Evolutionary conservation across 352 stramenopile genomes (phyloP), one percentile per base, ranked within the genome.

Genomic region (Globisporangium lucens): DNA sequence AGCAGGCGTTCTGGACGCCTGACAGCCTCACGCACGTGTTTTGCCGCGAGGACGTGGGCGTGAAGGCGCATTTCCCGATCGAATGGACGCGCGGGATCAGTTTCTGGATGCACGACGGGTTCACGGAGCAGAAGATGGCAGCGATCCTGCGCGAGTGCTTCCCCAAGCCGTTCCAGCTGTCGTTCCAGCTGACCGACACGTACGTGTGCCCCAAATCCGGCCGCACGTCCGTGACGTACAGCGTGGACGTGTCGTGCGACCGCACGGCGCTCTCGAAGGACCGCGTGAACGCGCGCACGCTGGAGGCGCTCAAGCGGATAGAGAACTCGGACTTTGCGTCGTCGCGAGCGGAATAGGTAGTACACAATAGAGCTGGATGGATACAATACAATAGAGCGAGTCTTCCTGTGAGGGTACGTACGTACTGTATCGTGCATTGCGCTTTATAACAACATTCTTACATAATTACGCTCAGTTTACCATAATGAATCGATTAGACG

Each of bases 11-110:
- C 67, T 91, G 85, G 77, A 92, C 80, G 13, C 69, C 72, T 2
- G 78, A 82, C 51, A 85, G 82, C 52, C 72, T 94, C 52, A 78
- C 83, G 20, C 85, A 94, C 56, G 83, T 94, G 13, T 94, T 94
- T 61, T 79, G 72, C 43, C 72, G 71, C 29, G 80, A 91, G 63
- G 69, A 70, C 27, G 58, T 76, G 10, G 82, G 75, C 4, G 71
- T 67, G 2, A 24, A 62, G n/a, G 75, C 86, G 33, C 75, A 76
- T 64, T 80, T 87, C 22, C 79, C 84, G 6, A 82, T 94, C 56
- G 68, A 78, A 20, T 91, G 83, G 82, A 63, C 78, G 9, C 82
- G 86, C 38, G 83, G 82, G 69, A 74, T 94, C 56, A 94, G 86
- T 64, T 91, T 94, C 65, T 94, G 86, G 86, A 72, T 87, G 55